Evolutionary conservation across 2,329 filamentous ascomycete species (phyloP).

Genomic region (Stromatinia cepivora): DNA sequence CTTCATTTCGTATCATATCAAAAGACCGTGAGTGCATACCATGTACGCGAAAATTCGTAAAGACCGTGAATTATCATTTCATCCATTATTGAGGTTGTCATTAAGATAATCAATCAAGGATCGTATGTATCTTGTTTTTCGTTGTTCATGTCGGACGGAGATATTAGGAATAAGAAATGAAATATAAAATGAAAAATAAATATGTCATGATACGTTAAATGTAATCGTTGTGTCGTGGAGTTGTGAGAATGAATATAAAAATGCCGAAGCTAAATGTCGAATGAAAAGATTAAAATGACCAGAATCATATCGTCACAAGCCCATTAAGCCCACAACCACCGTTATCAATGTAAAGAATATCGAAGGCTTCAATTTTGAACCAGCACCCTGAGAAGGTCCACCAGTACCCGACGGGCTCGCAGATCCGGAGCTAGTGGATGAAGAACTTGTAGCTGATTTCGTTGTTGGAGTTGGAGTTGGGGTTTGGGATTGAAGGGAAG

Average conservation of each 20-base stretch:
- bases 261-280: not conserved
- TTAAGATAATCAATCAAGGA: not conserved
- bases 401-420: not conserved
- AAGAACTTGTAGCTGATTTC: not conserved
- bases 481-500: not conserved
- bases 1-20: not conserved
- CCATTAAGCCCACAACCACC: not conserved
- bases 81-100: not conserved
- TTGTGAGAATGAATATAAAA: not conserved
- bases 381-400: not conserved
- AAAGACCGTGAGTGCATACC: conserved; percentile 4
- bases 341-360: not conserved
- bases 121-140: not conserved
- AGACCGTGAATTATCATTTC: not conserved
- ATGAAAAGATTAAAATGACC: not conserved
- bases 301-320: not conserved
- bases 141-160: not conserved
- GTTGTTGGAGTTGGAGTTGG: conserved; percentile 6
- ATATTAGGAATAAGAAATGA: not conserved
- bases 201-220: not conserved
- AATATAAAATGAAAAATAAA: not conserved
- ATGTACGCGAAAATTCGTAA: not conserved
- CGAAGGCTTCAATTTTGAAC: conserved; percentile 2
- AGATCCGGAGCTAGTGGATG: not conserved
- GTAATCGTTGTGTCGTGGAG: not conserved